Evolutionary conservation across 139 green algal species (phyloP).

Genomic region (Pleodorina starrii): DNA sequence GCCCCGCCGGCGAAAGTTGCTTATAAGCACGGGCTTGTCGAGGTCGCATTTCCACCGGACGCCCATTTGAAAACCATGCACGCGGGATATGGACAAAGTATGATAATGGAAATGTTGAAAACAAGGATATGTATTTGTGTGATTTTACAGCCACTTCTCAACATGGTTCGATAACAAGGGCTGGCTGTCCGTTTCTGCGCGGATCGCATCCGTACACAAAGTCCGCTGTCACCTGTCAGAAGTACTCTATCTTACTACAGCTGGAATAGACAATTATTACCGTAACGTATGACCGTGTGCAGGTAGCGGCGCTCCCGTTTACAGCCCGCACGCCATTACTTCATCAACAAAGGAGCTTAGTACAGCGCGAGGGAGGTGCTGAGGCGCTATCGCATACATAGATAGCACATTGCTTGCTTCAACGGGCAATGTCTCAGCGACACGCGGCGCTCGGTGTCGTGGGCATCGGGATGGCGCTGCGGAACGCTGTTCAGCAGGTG

Average conservation of each 20-base stretch:
- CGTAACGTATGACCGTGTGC: no score
- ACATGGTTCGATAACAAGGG: no score
- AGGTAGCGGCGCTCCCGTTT: no score
- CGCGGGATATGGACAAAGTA: no score
- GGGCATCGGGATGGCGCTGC: background rate
- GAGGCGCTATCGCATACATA: no score
- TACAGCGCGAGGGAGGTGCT: no score
- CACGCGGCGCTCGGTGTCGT: background rate
- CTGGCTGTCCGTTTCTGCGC: no score
- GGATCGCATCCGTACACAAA: background rate
- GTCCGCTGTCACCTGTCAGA: background rate
- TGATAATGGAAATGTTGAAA: no score
- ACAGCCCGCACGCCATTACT: background rate
- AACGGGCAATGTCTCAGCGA: slow-evolving; percentile 12
- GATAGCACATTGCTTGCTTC: no score
- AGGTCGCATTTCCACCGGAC: slow-evolving; percentile 74
- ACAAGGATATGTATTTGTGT: no score
- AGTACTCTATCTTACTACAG: background rate
- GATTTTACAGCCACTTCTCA: no score
- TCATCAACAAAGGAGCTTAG: background rate
- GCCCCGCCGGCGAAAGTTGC: slow-evolving; percentile 73
- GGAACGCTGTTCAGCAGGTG: slow-evolving; percentile 1
- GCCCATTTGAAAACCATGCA: background rate
- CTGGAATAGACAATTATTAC: background rate
- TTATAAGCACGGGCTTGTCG: slow-evolving; percentile 74